These are phyloP conservation scores for Citrus unshiu DNA, from an alignment of 345 rosid genomes.

Conservation along the genomic window DNA sequence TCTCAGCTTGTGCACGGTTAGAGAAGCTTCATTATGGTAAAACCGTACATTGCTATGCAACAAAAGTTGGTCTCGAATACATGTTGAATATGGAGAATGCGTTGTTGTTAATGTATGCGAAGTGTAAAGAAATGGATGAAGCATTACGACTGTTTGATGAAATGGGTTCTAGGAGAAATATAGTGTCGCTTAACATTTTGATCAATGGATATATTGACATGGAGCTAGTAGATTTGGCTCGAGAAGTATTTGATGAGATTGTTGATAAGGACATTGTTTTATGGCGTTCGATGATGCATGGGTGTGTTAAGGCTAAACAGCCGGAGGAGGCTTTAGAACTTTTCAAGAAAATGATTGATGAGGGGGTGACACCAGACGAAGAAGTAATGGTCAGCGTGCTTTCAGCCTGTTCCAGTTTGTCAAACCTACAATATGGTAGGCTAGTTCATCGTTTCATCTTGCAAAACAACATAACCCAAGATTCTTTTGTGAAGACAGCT, in stretches of 20 bases:
- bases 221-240: constrained; percentile 18
- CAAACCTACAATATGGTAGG: constrained; percentile 21
- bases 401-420: constrained; percentile 26
- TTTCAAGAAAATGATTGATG: constrained; percentile 18
- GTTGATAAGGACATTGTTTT: constrained; percentile 18
- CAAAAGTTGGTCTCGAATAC: constrained; percentile 20
- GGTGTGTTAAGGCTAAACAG: constrained; percentile 14
- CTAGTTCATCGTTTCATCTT: constrained; percentile 16
- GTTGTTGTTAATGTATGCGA: constrained; percentile 13
- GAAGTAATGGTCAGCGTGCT: constrained; percentile 20
- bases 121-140: constrained; percentile 13
- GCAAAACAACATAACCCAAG: constrained; percentile 17
- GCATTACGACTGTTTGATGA: constrained; percentile 14
- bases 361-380: constrained; percentile 19
- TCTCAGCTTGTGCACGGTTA: constrained; percentile 19
- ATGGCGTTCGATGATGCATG: constrained; percentile 28
- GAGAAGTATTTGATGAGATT: constrained; percentile 16
- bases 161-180: constrained; percentile 14
- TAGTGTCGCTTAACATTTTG: constrained; percentile 21
- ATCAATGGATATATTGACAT: constrained; percentile 26
- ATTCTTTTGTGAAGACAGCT: constrained; percentile 24
- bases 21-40: constrained; percentile 16
- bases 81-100: constrained; percentile 22
- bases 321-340: constrained; percentile 20
- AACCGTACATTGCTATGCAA: constrained; percentile 16